Evolutionary conservation across 2,329 filamentous ascomycete genomes (phyloP), one percentile per base, ranked within the genome.

Genomic region (Neodidymelliopsis sp.): DNA sequence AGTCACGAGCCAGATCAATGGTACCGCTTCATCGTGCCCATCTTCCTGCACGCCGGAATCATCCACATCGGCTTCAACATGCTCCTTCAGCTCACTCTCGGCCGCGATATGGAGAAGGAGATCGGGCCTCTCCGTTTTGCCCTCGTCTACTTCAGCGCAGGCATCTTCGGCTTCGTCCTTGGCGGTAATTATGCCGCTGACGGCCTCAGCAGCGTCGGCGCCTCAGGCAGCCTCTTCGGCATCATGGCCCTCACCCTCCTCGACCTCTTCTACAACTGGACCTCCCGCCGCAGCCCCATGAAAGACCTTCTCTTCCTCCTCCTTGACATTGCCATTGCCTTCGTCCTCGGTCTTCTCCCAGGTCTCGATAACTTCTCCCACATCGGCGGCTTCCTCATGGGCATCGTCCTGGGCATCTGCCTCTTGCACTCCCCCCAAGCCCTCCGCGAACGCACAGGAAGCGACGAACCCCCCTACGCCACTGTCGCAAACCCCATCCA

Each of bases 1-100:
- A 76, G 85, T 1, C 78, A 87, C 2, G 81, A 84, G 53, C 94
- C 94, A 0, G 86, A 97, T 69, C 94, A 99, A 72, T 99, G 94
- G 94, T 99, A 84, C 75, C 89, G 94, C 53, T 97, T 99, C 77
- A 97, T 99, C 67, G 78, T 88, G 2, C 93, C 94, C 28, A 97
- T 99, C 54, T 99, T 99, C 76, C 79, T 99, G 64, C 94, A 99
- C 66, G 91, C 91, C 1, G 94, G 94, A 11, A 76, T 99, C 46
- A 87, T 99, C 55, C 94, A 99, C 69, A 97, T 99, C 49, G 90
- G 85, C 12, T 97, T 97, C 81, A 99, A 99, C 74, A 81, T 99
- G 75, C 81, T 97, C 6, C 81, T 97, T 16, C 94, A 99, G 72
- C 75, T 97, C 65, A 95, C 90, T 0, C 83, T 97, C 45, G 94